Base-by-base conservation (phyloP, 345 rosid genomes). In the Lagerstroemia speciosa region DNA sequence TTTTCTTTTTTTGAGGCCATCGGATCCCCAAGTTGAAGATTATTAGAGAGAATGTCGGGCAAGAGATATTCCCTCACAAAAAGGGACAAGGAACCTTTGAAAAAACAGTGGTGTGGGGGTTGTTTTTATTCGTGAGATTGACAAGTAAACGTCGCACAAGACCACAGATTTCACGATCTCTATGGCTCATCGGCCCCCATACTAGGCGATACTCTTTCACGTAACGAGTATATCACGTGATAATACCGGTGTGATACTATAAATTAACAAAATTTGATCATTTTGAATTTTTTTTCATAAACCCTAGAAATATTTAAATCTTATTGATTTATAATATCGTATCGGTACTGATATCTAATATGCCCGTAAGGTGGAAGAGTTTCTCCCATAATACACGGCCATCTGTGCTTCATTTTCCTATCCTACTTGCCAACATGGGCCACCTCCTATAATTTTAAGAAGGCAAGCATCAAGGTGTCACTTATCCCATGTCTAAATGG, bases 121-220 rank as follows among this genome's bases (percentile, higher is more conserved):
- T 55, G 61, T n/a, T 55, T 55, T 26, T 24, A 55, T 55, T 24
- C 30, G 19, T 2, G 20, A 58, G 63, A 15, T 58, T 58, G 70
- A 52, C 62, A 36, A 52, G 46, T 34, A 67, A 34, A 24, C 46
- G 24, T 34, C 45, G 0, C 62, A 34, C 70, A 53, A 67, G 40
- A 38, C 48, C 24, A 27, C 70, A 67, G 53, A 66, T 32, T 67
- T 22, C 60, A n/a, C 31, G 27, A 33, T 17, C 30, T 58, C 63
- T 14, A 10, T 27, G 30, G 30, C 24, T 50, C 55, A 50, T 9
- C 46, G 3, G 30, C 29, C 60, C 30, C 60, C 60, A 24, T n/a
- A n/a, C n/a, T n/a, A n/a, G n/a, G n/a, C n/a, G n/a, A n/a, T n/a
- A n/a, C n/a, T n/a, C n/a, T n/a, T n/a, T n/a, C n/a, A n/a, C n/a